Evolutionary conservation across 2,329 filamentous ascomycete species (phyloP).

Genomic region (Elsinoe perseae): DNA sequence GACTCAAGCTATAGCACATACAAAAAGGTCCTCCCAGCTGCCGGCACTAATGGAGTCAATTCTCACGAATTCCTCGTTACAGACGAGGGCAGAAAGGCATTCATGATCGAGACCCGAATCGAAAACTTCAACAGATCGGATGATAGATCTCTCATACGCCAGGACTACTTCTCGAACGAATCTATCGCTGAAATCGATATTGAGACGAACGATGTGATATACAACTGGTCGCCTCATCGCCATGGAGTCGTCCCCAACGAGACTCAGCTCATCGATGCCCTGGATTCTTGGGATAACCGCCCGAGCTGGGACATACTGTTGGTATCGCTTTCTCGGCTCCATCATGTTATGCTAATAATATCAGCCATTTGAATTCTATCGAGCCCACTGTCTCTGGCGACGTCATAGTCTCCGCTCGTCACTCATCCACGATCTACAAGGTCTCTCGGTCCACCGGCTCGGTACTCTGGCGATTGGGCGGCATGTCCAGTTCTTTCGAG

Average conservation of each 20-base stretch:
- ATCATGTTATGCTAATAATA: no score
- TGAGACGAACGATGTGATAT: background rate
- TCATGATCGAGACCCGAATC: background rate
- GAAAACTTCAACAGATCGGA: background rate
- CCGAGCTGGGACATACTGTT: background rate
- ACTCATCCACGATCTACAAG: conserved; percentile 34
- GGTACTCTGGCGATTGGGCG: conserved; percentile 35
- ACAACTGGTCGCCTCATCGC: background rate
- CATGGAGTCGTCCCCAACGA: background rate
- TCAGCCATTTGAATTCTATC: conserved; percentile 33
- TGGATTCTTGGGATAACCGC: background rate
- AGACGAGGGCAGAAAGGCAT: background rate
- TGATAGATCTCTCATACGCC: no score
- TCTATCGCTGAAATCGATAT: background rate
- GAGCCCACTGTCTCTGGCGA: conserved; percentile 33
- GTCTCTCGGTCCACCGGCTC: conserved; percentile 30
- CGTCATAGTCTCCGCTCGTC: conserved; percentile 34
- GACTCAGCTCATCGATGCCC: background rate
- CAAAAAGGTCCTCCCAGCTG: background rate
- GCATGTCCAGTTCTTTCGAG: conserved; percentile 25
- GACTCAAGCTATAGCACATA: background rate
- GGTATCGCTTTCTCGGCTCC: no score
- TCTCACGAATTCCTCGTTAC: conserved; percentile 1
- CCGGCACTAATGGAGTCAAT: background rate
- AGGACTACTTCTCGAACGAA: conserved; percentile 2